phyloP scores from a whole-genome alignment of 805 yeast genomes.

The Yarrowia sp. region DNA sequence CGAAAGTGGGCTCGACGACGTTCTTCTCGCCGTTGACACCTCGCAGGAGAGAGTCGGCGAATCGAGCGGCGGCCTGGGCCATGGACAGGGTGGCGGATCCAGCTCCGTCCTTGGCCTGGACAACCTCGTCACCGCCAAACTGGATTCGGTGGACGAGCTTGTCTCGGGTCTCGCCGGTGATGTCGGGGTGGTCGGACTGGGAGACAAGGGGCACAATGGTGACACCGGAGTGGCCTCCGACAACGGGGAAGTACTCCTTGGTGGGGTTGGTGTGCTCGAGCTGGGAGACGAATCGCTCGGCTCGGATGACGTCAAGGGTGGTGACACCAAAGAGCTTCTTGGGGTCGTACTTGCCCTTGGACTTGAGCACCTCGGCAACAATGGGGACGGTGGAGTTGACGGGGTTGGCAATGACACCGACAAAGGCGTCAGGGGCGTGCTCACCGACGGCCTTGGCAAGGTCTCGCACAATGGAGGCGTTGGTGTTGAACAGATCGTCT shows the following conservation, averaged over 20 bases:
- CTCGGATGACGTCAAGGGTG: constrained; percentile 84
- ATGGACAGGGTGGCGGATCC: constrained; percentile 95
- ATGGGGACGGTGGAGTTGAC: constrained; percentile 93
- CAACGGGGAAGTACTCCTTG: constrained; percentile 71
- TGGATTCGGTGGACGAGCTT: constrained; percentile 86
- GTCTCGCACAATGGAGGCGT: constrained; percentile 78
- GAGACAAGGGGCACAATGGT: constrained; percentile 89
- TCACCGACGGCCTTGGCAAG: constrained; percentile 78
- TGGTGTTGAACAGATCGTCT: constrained; percentile 84
- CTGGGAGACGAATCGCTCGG: constrained; percentile 66
- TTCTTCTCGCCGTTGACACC: constrained; percentile 55
- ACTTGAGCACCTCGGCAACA: constrained; percentile 78
- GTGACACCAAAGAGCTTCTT: constrained; percentile 85
- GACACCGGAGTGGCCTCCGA: constrained; percentile 96
- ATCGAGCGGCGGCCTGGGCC: constrained; percentile 92
- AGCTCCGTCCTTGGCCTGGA: constrained; percentile 89
- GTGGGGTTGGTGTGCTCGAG: constrained; percentile 46
- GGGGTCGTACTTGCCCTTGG: constrained; percentile 72
- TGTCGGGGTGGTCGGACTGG: constrained; percentile 50
- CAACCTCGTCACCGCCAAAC: constrained; percentile 97
- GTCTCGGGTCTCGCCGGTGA: constrained; percentile 53
- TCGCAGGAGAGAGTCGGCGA: constrained; percentile 65
- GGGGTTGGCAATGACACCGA: constrained; percentile 88
- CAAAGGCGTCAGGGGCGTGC: constrained; percentile 73
- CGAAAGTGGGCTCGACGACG: constrained; percentile 58